These are phyloP conservation scores for Globisporangium perplexum DNA, from an alignment of 352 stramenopile species.

Conservation along the genomic window DNA sequence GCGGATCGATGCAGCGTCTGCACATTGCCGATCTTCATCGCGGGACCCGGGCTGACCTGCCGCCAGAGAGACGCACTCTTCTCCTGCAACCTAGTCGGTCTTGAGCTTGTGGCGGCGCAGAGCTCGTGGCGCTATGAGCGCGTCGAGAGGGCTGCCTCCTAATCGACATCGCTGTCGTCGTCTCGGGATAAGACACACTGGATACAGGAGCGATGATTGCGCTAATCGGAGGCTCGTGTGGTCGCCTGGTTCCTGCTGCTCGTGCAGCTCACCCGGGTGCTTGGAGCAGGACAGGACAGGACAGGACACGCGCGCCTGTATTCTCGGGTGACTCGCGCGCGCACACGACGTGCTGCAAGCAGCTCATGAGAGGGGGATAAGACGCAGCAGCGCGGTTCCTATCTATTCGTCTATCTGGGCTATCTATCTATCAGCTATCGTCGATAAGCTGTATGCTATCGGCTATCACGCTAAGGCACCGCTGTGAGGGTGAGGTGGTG, in stretches of 20 bases:
- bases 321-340: too few species aligned
- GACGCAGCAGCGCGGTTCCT: too few species aligned
- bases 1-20: not conserved
- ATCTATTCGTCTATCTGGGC: too few species aligned
- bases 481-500: conserved; percentile 1
- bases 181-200: not conserved
- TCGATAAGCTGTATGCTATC: too few species aligned
- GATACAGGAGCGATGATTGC: not conserved
- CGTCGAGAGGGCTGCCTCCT: not conserved
- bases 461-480: too few species aligned
- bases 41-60: not conserved
- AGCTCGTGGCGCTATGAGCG: not conserved
- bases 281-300: too few species aligned
- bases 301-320: too few species aligned
- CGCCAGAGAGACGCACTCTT: not conserved
- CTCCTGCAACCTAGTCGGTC: not conserved
- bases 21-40: not conserved
- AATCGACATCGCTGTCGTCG: not conserved
- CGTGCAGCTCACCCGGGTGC: not conserved
- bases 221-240: not conserved
- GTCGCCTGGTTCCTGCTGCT: too few species aligned
- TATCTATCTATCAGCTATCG: too few species aligned
- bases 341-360: too few species aligned
- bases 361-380: too few species aligned
- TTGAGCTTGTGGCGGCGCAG: not conserved